These are phyloP conservation scores for Pichia exigua DNA, from an alignment of 805 yeast genomes.

Conservation along the genomic window DNA sequence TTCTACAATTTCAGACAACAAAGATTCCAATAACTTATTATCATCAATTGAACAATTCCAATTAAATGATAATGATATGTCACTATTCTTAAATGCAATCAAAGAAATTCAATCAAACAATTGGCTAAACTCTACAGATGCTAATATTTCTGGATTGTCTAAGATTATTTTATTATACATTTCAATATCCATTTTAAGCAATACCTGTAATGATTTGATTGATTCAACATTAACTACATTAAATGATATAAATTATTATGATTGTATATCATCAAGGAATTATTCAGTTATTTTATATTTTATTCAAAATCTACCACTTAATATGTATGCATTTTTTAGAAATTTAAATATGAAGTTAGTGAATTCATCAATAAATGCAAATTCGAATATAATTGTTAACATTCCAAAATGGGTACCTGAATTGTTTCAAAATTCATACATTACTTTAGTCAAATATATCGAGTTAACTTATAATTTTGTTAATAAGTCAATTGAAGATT, in stretches of 20 bases:
- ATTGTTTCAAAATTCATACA: not conserved
- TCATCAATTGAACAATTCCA: not conserved
- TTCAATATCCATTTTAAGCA: constrained; percentile 13
- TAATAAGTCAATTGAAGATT: constrained; percentile 8
- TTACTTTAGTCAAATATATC: not conserved
- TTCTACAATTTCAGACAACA: not conserved
- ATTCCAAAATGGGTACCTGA: constrained; percentile 18
- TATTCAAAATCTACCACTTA: constrained; percentile 32
- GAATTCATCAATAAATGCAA: not conserved
- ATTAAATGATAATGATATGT: not conserved
- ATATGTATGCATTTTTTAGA: constrained; percentile 11
- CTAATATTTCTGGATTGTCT: constrained; percentile 15
- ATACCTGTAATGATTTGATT: constrained; percentile 26
- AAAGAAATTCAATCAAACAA: not conserved
- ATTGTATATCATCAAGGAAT: constrained; percentile 28
- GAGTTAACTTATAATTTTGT: constrained; percentile 9
- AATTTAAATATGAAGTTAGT: constrained; percentile 16
- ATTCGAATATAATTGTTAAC: not conserved
- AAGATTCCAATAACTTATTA: not conserved
- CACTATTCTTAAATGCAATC: not conserved
- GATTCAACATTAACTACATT: constrained; percentile 34
- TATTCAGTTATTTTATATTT: constrained; percentile 29
- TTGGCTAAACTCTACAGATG: not conserved
- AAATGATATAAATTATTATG: constrained; percentile 42
- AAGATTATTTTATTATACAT: constrained; percentile 19